These are phyloP conservation scores for Porodaedalea pini DNA, from an alignment of 1,284 basidiomycete species.

Conservation along the genomic window DNA sequence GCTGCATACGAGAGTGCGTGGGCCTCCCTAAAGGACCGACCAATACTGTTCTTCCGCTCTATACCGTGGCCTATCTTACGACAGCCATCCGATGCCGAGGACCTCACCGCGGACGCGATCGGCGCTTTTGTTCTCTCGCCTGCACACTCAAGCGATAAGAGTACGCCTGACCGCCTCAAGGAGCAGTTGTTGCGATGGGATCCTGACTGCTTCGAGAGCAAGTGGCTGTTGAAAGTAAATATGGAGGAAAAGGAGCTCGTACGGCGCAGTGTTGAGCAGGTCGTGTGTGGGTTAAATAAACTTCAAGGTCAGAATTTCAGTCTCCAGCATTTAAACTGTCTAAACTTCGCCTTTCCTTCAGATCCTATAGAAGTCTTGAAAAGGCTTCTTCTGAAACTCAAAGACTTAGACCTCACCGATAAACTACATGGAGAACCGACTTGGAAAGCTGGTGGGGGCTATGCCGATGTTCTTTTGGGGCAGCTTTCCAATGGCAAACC, in stretches of 20 bases:
- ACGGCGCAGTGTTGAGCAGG: constrained; percentile 39
- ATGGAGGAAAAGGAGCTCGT: constrained; percentile 41
- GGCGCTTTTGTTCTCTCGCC: constrained; percentile 57
- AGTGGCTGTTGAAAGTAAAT: constrained; percentile 41
- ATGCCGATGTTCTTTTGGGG: too few relatives aligned
- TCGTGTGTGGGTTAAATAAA: constrained; percentile 55
- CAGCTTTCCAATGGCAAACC: too few relatives aligned
- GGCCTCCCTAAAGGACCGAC: constrained; percentile 38
- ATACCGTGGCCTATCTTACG: constrained; percentile 70
- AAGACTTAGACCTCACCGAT: too few relatives aligned
- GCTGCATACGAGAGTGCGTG: constrained; percentile 57
- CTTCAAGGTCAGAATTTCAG: too few relatives aligned
- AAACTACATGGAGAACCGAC: too few relatives aligned
- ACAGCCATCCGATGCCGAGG: constrained; percentile 50
- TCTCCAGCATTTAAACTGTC: too few relatives aligned
- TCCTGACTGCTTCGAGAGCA: constrained; percentile 41
- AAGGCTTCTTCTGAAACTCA: too few relatives aligned
- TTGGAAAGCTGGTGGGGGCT: too few relatives aligned
- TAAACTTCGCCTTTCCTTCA: too few relatives aligned
- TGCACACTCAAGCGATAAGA: constrained; percentile 29
- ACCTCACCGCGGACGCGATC: constrained; percentile 52
- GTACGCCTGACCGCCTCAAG: constrained; percentile 36
- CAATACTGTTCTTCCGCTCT: constrained; percentile 21
- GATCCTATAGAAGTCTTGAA: too few relatives aligned
- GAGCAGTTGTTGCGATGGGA: constrained; percentile 44